Conservation (phyloP, 1,139 yeast genomes). For the Saccharomyces hybrid region DNA sequence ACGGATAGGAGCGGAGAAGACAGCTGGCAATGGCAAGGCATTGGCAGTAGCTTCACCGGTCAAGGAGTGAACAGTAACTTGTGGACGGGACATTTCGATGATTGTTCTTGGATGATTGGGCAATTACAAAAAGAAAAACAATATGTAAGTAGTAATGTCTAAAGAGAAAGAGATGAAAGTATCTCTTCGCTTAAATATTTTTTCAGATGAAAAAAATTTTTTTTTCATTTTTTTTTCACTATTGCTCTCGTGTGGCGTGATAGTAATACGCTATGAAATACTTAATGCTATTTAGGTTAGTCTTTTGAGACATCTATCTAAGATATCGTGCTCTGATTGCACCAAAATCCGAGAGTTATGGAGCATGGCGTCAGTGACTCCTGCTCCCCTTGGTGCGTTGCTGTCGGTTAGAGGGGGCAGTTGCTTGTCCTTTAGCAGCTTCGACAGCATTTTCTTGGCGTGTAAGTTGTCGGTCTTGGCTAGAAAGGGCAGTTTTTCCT, state of each 20-base stretch:
- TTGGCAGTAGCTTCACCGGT: slow-evolving; percentile 81
- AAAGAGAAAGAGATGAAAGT: not conserved
- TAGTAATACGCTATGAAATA: not conserved
- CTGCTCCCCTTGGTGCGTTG: not conserved
- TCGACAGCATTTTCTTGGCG: not conserved
- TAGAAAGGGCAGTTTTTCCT: not conserved
- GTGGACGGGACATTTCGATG: slow-evolving; percentile 76
- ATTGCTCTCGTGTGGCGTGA: not conserved
- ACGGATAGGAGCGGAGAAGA: slow-evolving; percentile 99
- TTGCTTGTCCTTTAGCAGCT: not conserved
- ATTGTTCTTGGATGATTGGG: not conserved
- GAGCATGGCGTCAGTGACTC: not conserved
- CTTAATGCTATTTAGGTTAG: not conserved
- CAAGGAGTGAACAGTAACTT: slow-evolving; percentile 89
- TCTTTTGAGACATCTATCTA: not conserved
- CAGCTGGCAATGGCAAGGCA: slow-evolving; percentile 93
- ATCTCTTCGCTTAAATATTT: not conserved
- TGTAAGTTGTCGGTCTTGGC: not conserved
- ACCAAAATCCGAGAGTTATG: not conserved
- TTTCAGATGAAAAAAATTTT: not conserved
- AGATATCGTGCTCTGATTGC: not conserved
- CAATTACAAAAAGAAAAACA: not conserved
- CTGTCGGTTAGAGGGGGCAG: not conserved
- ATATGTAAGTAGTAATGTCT: not conserved
- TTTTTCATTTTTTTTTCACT: not conserved